A percentile compares a stretch with the other conserved stretches of the same genome.
Evolutionary conservation across 1,139 yeast genomes (phyloP).

Genomic region (Nadsonia starkeyi-henricii): DNA sequence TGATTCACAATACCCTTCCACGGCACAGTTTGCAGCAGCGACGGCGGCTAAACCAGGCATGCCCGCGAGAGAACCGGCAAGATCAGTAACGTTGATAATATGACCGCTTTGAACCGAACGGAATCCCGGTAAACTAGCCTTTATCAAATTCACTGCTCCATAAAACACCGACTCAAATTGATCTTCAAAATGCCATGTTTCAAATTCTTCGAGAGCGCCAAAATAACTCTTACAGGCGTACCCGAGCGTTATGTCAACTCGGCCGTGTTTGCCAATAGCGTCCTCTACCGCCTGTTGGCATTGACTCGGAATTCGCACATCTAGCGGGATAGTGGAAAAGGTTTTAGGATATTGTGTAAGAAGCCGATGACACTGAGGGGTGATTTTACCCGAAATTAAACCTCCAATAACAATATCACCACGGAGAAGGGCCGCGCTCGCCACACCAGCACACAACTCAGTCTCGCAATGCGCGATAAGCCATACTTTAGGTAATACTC

Average conservation of each 20-base stretch:
- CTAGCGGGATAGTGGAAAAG: background rate
- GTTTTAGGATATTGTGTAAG: background rate
- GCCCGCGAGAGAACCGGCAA: slow-evolving; percentile 19
- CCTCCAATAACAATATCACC: background rate
- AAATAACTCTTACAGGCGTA: slow-evolving; percentile 11
- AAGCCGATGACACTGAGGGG: background rate
- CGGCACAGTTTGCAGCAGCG: slow-evolving; percentile 21
- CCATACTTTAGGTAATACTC: background rate
- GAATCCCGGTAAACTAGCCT: slow-evolving; percentile 19
- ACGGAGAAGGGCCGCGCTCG: background rate
- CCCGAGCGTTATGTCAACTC: slow-evolving; percentile 19
- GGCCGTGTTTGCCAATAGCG: slow-evolving; percentile 13
- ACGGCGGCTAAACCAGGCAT: slow-evolving; percentile 20
- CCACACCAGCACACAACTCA: background rate
- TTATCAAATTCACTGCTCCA: slow-evolving; percentile 19
- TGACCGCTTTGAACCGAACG: slow-evolving; percentile 19
- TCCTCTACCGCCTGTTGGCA: slow-evolving; percentile 20
- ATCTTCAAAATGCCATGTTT: slow-evolving; percentile 19
- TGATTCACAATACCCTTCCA: slow-evolving; percentile 24
- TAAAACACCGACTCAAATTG: slow-evolving; percentile 20
- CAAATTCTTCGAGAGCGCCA: slow-evolving; percentile 21
- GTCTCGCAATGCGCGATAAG: background rate
- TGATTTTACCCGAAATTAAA: background rate
- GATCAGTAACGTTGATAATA: slow-evolving; percentile 20
- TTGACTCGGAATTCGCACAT: slow-evolving; percentile 9